Conservation (phyloP, 1,139 yeast species). For the Saccharomyces hybrid region DNA sequence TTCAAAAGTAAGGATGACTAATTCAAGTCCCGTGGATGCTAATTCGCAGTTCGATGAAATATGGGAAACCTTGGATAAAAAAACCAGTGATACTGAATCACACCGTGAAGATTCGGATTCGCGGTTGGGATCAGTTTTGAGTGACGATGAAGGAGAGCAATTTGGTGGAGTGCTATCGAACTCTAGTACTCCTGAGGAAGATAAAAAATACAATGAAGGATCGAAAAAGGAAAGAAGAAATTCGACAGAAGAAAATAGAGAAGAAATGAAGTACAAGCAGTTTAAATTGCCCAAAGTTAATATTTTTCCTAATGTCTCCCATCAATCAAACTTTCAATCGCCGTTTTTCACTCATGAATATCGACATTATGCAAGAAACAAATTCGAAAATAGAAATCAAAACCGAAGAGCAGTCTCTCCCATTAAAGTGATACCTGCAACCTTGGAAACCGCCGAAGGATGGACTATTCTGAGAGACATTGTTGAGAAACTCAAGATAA, state of each 20-base stretch:
- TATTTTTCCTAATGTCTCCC: neutral
- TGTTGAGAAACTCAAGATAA: constrained; percentile 12
- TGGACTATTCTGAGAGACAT: constrained; percentile 20
- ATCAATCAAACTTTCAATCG: constrained; percentile 9
- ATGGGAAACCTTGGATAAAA: neutral
- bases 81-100: neutral
- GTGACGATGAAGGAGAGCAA: neutral
- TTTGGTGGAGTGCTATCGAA: neutral
- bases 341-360: constrained; percentile 14
- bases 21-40: neutral
- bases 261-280: constrained; percentile 1
- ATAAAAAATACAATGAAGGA: neutral
- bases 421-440: constrained; percentile 16
- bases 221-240: constrained; percentile 3
- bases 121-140: neutral
- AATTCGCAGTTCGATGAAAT: neutral
- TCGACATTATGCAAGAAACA: constrained; percentile 24
- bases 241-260: neutral
- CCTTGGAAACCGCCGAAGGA: constrained; percentile 14
- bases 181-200: neutral
- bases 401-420: constrained; percentile 23
- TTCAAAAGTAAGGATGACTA: neutral
- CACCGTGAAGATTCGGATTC: neutral
- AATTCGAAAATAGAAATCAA: constrained; percentile 14
- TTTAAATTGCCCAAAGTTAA: neutral